Evolutionary conservation across 495 filamentous ascomycete species (phyloP).

Genomic region (Aspergillus funiculosus): DNA sequence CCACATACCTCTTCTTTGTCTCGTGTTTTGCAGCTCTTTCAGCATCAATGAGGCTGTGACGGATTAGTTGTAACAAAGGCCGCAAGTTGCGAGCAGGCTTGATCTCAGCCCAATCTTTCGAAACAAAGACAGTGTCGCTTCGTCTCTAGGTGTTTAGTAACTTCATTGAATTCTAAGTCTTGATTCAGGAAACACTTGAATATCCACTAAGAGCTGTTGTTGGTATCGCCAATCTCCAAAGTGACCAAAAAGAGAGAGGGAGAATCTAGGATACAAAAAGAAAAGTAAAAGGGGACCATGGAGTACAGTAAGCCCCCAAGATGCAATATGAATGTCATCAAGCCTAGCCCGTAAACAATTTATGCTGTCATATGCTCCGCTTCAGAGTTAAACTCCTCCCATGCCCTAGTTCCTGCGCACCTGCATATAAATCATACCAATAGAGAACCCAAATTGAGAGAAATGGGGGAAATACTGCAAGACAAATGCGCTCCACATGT

Average conservation of each 20-base stretch:
- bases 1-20: neutral
- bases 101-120: neutral
- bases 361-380: slow-evolving; percentile 26
- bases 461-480: slow-evolving; percentile 3
- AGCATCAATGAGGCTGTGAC: neutral
- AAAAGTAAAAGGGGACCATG: neutral
- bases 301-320: slow-evolving; percentile 12
- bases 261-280: slow-evolving; percentile 21
- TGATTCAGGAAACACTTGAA: neutral
- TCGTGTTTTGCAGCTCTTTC: neutral
- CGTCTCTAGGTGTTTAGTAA: neutral
- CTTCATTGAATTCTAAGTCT: slow-evolving; percentile 5
- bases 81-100: too few species aligned
- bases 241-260: slow-evolving; percentile 2
- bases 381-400: slow-evolving; percentile 37
- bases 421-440: slow-evolving; percentile 15
- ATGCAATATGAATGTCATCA: slow-evolving; percentile 17
- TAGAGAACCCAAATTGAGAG: slow-evolving; percentile 3
- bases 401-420: slow-evolving; percentile 31
- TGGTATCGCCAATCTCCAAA: neutral
- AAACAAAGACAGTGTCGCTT: slow-evolving; percentile 8
- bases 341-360: slow-evolving; percentile 19
- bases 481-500: slow-evolving; percentile 7
- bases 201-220: neutral
- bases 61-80: neutral